These are phyloP conservation scores for Myxozyma kluyveri DNA, from an alignment of 805 yeast genomes.

Conservation along the genomic window DNA sequence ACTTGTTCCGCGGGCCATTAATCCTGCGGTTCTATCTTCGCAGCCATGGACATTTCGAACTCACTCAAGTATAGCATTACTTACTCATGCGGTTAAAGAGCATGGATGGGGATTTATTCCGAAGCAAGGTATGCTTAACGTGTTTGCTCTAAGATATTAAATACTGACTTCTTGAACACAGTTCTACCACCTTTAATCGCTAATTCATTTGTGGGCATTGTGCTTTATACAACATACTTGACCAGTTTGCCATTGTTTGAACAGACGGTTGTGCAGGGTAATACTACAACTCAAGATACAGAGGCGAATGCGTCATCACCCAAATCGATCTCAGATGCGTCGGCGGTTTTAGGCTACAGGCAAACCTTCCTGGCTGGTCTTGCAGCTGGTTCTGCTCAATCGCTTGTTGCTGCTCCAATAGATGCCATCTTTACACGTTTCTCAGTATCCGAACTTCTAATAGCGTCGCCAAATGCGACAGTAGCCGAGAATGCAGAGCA, in stretches of 20 bases:
- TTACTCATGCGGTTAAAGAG: slow-evolving; percentile 63
- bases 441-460: slow-evolving; percentile 65
- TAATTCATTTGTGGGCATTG: slow-evolving; percentile 84
- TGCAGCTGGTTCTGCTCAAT: slow-evolving; percentile 81
- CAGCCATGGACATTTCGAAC: slow-evolving; percentile 50
- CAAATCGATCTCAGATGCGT: slow-evolving; percentile 20
- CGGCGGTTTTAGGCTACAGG: slow-evolving; percentile 47
- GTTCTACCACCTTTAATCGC: slow-evolving; percentile 85
- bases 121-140: slow-evolving; percentile 46
- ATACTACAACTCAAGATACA: neutral
- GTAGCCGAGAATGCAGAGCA: neutral
- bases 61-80: slow-evolving; percentile 75
- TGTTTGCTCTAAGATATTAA: neutral
- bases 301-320: neutral
- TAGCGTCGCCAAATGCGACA: slow-evolving; percentile 32
- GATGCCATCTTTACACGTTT: slow-evolving; percentile 88
- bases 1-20: slow-evolving; percentile 40
- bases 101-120: slow-evolving; percentile 90
- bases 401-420: slow-evolving; percentile 89
- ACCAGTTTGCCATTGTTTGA: slow-evolving; percentile 36
- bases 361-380: slow-evolving; percentile 71
- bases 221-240: slow-evolving; percentile 79
- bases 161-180: slow-evolving; percentile 16
- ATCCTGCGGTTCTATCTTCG: slow-evolving; percentile 33
- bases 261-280: neutral